A percentile compares a stretch with the other conserved stretches of the same genome.
Evolutionary conservation across 2,329 filamentous ascomycete species (phyloP).

Genomic region (Chaetomiaceae sp.): DNA sequence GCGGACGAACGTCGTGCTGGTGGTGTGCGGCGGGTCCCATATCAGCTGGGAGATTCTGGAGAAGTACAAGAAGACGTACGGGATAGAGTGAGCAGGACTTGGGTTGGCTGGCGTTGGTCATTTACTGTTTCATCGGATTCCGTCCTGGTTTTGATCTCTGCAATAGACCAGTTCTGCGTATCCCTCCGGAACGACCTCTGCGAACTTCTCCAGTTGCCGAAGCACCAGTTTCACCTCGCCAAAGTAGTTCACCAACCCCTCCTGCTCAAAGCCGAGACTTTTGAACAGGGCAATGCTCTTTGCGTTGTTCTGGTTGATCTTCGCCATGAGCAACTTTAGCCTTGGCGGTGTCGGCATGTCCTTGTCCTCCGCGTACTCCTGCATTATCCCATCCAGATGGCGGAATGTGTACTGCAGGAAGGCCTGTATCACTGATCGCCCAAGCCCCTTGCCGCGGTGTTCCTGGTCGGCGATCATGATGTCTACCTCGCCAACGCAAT

Average conservation of each 20-base stretch:
- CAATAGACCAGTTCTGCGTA: slow-evolving; percentile 24
- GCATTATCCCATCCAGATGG: slow-evolving; percentile 48
- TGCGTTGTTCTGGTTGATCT: slow-evolving; percentile 50
- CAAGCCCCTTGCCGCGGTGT: slow-evolving; percentile 58
- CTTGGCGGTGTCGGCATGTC: slow-evolving; percentile 3
- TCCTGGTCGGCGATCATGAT: slow-evolving; percentile 69
- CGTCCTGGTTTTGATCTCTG: slow-evolving; percentile 5
- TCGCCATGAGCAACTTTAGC: slow-evolving; percentile 30
- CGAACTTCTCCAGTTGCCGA: slow-evolving; percentile 22
- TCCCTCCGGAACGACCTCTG: slow-evolving; percentile 13
- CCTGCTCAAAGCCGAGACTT: slow-evolving; percentile 45
- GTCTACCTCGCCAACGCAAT: slow-evolving; percentile 66
- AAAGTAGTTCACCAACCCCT: slow-evolving; percentile 53
- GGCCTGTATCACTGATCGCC: slow-evolving; percentile 55
- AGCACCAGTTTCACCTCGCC: slow-evolving; percentile 51
- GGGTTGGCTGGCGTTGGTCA: background rate
- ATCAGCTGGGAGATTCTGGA: slow-evolving; percentile 56
- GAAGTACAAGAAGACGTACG: slow-evolving; percentile 48
- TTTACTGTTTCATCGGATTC: background rate
- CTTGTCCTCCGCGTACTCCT: slow-evolving; percentile 40
- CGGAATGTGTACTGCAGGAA: slow-evolving; percentile 64
- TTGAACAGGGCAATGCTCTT: slow-evolving; percentile 47
- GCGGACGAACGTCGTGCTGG: slow-evolving; percentile 68
- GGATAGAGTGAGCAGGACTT: slow-evolving; percentile 3
- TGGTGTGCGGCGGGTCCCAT: slow-evolving; percentile 76